phyloP scores from a whole-genome alignment of 1,284 basidiomycete genomes.

The Naganishia liquefaciens region DNA sequence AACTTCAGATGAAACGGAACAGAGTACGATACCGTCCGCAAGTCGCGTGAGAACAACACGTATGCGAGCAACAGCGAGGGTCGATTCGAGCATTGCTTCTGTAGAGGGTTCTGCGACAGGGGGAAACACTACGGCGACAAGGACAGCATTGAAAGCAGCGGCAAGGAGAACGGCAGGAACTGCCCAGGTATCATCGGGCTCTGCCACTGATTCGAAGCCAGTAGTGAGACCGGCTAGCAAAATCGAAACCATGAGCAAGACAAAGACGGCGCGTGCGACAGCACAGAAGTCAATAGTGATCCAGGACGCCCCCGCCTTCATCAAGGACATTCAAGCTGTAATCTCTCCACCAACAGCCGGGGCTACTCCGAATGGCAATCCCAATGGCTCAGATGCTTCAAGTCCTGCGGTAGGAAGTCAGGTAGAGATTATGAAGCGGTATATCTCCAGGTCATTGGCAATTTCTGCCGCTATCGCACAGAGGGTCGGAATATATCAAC shows the following conservation, averaged over 20 bases:
- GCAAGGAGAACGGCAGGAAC: neutral
- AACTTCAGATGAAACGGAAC: neutral
- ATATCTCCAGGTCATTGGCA: constrained; percentile 6
- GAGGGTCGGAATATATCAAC: neutral
- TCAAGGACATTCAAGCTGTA: constrained; percentile 12
- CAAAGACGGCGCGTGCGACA: neutral
- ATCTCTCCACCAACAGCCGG: no score
- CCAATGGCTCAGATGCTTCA: neutral
- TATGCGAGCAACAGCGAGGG: neutral
- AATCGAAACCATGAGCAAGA: neutral
- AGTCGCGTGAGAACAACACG: neutral
- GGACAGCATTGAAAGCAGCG: neutral
- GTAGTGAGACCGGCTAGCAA: neutral
- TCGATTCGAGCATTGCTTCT: neutral
- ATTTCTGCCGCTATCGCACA: neutral
- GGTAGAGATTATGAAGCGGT: constrained; percentile 11
- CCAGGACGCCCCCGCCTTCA: constrained; percentile 12
- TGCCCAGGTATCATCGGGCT: neutral
- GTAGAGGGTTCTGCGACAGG: neutral
- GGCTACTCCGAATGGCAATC: no score
- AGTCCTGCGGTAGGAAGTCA: neutral
- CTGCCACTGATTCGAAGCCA: neutral
- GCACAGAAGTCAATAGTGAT: neutral
- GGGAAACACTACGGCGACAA: neutral
- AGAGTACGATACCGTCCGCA: neutral